phyloP scores from a whole-genome alignment of 441 rosid species.

The Gossypium trilobum region DNA sequence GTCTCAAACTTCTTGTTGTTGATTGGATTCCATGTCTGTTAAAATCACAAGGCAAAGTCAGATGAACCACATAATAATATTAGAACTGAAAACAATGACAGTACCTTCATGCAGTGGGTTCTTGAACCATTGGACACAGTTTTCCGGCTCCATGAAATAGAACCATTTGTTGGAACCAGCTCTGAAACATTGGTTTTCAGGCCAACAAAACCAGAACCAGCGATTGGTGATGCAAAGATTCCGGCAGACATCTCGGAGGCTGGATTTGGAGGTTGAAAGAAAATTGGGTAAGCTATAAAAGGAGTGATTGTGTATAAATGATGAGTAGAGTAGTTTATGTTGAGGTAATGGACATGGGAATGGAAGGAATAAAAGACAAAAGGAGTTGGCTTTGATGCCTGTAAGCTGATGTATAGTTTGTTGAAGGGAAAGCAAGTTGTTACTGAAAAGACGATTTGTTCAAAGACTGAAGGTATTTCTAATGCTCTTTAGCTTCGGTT shows the following conservation, averaged over 20 bases:
- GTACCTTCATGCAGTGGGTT: slow-evolving; percentile 48
- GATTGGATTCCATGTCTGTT: slow-evolving; percentile 63
- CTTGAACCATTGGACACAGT: slow-evolving; percentile 47
- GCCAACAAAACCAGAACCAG: slow-evolving; percentile 26
- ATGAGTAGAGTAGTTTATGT: slow-evolving; percentile 5
- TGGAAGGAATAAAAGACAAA: slow-evolving; percentile 24
- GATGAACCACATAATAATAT: background rate
- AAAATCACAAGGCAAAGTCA: background rate
- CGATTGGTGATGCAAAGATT: slow-evolving; percentile 25
- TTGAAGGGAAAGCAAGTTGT: background rate
- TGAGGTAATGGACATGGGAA: slow-evolving; percentile 4
- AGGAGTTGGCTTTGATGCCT: slow-evolving; percentile 14
- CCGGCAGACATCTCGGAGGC: slow-evolving; percentile 30
- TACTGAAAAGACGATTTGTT: background rate
- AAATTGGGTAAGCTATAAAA: background rate
- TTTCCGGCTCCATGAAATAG: slow-evolving; percentile 30
- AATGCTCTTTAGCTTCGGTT: background rate
- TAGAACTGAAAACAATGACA: background rate
- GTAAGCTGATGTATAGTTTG: slow-evolving; percentile 26
- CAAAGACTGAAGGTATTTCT: background rate
- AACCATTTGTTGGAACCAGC: slow-evolving; percentile 26
- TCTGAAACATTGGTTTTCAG: slow-evolving; percentile 22
- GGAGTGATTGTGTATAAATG: background rate
- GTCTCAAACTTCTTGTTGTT: slow-evolving; percentile 60
- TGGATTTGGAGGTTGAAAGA: background rate